Conservation (phyloP, 108 stramenopile species). For the Cyclotella choctawhatcheeana region DNA sequence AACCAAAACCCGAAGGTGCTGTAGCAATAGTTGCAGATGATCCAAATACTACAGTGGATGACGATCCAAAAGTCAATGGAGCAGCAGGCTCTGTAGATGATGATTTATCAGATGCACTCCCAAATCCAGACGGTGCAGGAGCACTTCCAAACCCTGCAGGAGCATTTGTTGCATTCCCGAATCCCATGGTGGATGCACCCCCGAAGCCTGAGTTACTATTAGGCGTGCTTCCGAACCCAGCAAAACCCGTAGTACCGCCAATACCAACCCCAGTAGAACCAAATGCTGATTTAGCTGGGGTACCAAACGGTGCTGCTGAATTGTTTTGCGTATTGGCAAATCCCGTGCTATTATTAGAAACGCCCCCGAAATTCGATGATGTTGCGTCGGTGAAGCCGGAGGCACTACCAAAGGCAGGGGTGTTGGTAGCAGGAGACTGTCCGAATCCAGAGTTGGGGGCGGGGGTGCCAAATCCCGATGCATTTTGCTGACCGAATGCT, state of each 20-base stretch:
- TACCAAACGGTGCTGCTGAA: no score
- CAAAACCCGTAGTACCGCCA: neutral
- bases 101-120: neutral
- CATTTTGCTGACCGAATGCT: neutral
- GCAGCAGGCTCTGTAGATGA: neutral
- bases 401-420: no score
- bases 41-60: conserved; percentile 26
- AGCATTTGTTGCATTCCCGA: conserved; percentile 3
- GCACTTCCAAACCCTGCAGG: neutral
- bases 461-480: neutral
- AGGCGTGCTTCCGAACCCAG: neutral
- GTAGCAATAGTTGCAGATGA: neutral
- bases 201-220: neutral
- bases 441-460: conserved; percentile 17
- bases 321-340: neutral
- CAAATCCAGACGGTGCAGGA: conserved; percentile 3
- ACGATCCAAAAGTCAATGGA: conserved; percentile 28
- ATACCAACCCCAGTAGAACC: no score
- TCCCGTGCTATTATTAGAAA: neutral
- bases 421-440: neutral
- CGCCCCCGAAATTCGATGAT: neutral
- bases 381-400: neutral
- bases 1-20: conserved; percentile 16
- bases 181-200: neutral
- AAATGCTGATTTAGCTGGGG: no score